These are phyloP conservation scores for Pseudocohnilembus persalinus DNA, from an alignment of 169 alveolate species.

Conservation along the genomic window DNA sequence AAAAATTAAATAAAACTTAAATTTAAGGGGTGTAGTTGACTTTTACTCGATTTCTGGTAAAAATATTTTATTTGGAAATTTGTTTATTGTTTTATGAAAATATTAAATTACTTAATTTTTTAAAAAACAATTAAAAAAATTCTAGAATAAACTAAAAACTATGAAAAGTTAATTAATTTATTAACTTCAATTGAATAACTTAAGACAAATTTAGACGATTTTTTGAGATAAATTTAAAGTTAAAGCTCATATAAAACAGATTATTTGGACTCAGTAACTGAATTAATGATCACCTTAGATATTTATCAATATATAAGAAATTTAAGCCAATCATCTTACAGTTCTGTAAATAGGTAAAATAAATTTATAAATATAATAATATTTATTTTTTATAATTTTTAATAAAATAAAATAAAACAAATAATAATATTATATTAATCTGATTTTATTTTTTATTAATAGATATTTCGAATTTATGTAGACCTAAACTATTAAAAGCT, in stretches of 20 bases:
- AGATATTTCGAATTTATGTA: not conserved
- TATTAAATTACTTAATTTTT: too few relatives aligned
- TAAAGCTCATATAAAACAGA: not conserved
- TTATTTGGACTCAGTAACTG: not conserved
- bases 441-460: too few relatives aligned
- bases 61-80: too few relatives aligned
- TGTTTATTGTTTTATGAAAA: too few relatives aligned
- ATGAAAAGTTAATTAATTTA: not conserved
- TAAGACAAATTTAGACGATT: not conserved
- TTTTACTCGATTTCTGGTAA: not conserved
- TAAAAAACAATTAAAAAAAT: too few relatives aligned
- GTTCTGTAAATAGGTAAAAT: not conserved
- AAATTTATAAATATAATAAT: too few relatives aligned
- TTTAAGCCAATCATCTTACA: not conserved
- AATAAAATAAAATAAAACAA: too few relatives aligned
- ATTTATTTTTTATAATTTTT: too few relatives aligned
- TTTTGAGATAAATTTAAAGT: not conserved
- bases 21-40: not conserved
- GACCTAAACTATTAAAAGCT: not conserved
- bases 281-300: not conserved
- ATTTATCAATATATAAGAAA: too few relatives aligned
- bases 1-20: too few relatives aligned
- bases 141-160: not conserved
- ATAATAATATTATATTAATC: too few relatives aligned
- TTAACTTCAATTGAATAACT: not conserved